Conservation (phyloP, 176 grass and related monocot genomes). For the Oryza glaberrima region DNA sequence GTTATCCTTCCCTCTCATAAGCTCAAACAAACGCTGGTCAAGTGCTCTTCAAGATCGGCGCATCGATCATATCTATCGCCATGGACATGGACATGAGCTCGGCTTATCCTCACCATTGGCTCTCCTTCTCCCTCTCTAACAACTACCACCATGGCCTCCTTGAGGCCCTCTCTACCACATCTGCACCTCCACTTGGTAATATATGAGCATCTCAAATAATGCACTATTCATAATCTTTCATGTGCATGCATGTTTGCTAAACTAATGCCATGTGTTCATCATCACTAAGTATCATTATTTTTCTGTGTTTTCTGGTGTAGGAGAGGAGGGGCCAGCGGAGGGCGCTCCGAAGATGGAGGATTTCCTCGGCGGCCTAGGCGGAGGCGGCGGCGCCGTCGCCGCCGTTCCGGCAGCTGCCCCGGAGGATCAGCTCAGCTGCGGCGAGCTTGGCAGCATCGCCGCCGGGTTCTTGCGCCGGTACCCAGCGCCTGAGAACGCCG, state of each 20-base stretch:
- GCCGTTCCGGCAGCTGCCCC: background rate
- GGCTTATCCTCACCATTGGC: slow-evolving; percentile 66
- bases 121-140: slow-evolving; percentile 91
- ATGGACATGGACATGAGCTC: slow-evolving; percentile 74
- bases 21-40: background rate
- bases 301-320: background rate
- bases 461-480: slow-evolving; percentile 68
- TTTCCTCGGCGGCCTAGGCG: slow-evolving; percentile 62
- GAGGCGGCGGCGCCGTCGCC: background rate
- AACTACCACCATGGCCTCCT: slow-evolving; percentile 72
- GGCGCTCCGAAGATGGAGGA: slow-evolving; percentile 80
- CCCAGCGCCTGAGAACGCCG: slow-evolving; percentile 39
- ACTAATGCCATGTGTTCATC: background rate
- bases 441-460: slow-evolving; percentile 82
- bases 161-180: slow-evolving; percentile 64
- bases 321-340: slow-evolving; percentile 32
- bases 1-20: slow-evolving; percentile 20
- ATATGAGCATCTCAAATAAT: background rate
- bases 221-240: background rate
- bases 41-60: slow-evolving; percentile 4
- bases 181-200: slow-evolving; percentile 42
- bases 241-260: background rate
- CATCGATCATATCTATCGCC: background rate
- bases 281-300: background rate
- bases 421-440: slow-evolving; percentile 41